A percentile compares a stretch with the other conserved stretches of the same genome.
These are phyloP conservation scores for Pyrus communis DNA, from an alignment of 306 rosid genomes.

Conservation along the genomic window DNA sequence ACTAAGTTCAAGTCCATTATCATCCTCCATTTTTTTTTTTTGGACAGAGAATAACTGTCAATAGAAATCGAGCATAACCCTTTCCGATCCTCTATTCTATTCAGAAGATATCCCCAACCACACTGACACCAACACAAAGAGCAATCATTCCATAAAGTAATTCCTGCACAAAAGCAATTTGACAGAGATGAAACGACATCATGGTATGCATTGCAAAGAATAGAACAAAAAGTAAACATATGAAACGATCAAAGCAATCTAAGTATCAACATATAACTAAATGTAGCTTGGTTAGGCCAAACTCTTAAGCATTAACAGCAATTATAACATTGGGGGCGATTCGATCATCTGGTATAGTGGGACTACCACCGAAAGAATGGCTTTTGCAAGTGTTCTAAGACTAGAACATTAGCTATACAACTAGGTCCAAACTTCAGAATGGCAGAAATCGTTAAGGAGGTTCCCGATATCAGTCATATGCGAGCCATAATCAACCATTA, in stretches of 20 bases:
- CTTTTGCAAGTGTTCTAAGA: background rate
- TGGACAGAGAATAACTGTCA: slow-evolving; percentile 1
- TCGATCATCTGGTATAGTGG: background rate
- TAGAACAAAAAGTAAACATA: background rate
- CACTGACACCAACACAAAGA: background rate
- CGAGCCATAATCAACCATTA: background rate
- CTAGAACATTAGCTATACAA: background rate
- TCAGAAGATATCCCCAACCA: slow-evolving; percentile 4
- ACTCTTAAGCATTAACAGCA: background rate
- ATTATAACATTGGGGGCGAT: background rate
- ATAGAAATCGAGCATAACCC: slow-evolving; percentile 16
- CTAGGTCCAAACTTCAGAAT: background rate
- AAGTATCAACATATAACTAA: background rate
- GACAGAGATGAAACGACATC: slow-evolving; percentile 7
- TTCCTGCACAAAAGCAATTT: slow-evolving; percentile 11
- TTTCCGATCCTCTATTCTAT: slow-evolving; percentile 5
- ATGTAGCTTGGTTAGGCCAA: background rate
- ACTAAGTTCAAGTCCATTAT: slow-evolving; percentile 90
- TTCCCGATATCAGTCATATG: background rate
- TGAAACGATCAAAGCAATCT: background rate
- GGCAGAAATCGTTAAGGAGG: background rate
- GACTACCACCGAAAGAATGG: background rate
- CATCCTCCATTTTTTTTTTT: slow-evolving; percentile 66
- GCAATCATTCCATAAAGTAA: slow-evolving; percentile 14
- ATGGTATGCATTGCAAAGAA: background rate